Conservation (phyloP, 441 rosid genomes). For the Pelargonium cotyledonis region DNA sequence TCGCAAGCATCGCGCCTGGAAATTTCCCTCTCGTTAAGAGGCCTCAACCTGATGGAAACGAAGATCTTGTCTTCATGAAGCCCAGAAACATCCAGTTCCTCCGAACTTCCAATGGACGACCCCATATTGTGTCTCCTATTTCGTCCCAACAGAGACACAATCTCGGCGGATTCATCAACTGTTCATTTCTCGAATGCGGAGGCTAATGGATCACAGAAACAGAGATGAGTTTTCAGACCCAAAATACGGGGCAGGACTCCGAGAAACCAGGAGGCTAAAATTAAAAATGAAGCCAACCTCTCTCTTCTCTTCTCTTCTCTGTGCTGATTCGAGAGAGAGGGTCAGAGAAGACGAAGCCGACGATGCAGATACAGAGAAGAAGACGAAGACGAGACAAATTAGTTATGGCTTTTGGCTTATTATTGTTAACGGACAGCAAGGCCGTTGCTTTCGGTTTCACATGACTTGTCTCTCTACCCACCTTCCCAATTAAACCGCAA, state of each 20-base stretch:
- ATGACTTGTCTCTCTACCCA: not conserved
- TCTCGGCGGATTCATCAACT: not conserved
- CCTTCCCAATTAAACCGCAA: no score
- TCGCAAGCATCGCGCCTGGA: constrained; percentile 59
- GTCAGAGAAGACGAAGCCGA: not conserved
- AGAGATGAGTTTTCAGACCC: not conserved
- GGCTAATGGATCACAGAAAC: no score
- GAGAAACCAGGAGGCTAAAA: not conserved
- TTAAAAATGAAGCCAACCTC: not conserved
- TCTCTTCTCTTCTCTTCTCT: not conserved
- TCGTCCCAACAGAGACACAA: not conserved
- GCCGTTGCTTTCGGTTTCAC: not conserved
- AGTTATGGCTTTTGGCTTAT: constrained; percentile 1
- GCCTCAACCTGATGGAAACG: constrained; percentile 82
- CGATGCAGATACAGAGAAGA: not conserved
- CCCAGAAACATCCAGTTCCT: constrained; percentile 2
- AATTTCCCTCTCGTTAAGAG: constrained; percentile 66
- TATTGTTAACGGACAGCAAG: not conserved
- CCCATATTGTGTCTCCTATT: not conserved
- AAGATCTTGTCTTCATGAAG: constrained; percentile 55
- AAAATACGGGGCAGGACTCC: not conserved
- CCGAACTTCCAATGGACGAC: constrained; percentile 4
- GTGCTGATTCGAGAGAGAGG: no score
- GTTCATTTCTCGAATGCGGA: not conserved
- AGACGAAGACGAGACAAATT: not conserved